phyloP scores from a whole-genome alignment of 2,329 filamentous ascomycete species.

The Pseudogymnoascus sp. region DNA sequence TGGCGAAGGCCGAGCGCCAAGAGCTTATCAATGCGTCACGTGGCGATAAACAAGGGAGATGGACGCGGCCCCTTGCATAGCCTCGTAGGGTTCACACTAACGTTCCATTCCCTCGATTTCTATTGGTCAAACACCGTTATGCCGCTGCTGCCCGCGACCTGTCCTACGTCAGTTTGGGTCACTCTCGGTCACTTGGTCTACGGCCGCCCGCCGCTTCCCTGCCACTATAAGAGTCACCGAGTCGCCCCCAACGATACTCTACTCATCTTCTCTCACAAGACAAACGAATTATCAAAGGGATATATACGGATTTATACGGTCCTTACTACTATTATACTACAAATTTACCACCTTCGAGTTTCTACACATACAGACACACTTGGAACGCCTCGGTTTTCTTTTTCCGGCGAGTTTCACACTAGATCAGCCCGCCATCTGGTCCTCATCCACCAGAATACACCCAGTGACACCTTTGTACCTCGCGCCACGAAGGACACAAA shows the following conservation, averaged over 20 bases:
- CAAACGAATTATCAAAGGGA: not conserved
- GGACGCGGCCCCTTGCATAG: conserved; percentile 1
- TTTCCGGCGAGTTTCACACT: conserved; percentile 1
- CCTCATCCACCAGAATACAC: not conserved
- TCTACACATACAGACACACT: not conserved
- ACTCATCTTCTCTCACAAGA: not conserved
- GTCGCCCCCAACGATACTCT: not conserved
- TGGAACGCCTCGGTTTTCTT: not conserved
- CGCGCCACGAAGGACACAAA: not conserved
- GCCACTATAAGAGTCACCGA: conserved; percentile 3
- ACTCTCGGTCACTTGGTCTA: not conserved
- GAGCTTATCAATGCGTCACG: not conserved
- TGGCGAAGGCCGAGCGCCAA: not conserved
- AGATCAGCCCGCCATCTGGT: not conserved
- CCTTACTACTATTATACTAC: not conserved
- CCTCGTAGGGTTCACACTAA: not conserved
- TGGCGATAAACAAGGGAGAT: not conserved
- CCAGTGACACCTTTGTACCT: conserved; percentile 6
- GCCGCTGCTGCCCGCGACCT: not conserved
- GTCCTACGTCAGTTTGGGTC: not conserved
- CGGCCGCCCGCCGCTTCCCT: not conserved
- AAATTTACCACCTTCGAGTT: not conserved
- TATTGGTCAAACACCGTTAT: not conserved
- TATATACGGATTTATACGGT: conserved; percentile 2
- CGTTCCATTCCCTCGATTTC: not conserved